Base-by-base conservation (phyloP, 192 early-diverging fungal species). In the Oehlia diaphana region DNA sequence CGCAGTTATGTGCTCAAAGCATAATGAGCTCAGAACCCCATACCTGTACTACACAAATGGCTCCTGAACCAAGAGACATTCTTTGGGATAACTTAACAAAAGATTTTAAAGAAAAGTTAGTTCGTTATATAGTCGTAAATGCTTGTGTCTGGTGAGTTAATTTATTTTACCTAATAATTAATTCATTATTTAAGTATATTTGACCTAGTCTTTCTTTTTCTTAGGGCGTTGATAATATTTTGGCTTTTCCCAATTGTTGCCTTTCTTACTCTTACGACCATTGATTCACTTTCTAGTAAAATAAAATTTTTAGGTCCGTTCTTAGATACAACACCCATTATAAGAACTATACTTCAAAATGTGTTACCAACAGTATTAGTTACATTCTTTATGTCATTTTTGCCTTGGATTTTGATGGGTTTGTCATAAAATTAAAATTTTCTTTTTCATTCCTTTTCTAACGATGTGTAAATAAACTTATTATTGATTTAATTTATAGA, bases 51-150 rank as follows among this genome's bases (percentile, higher is more conserved):
- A 90, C 88, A 16, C 78, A 70, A 35, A 74, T 87, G 77, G 90
- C 90, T 10, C 90, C 90, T 16, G 91, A 92, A 50, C 91, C 91
- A 16, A 80, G 91, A 72, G 91, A 92, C 77, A 78, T 92, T 3
- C 72, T 91, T 8, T 92, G 91, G 91, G 78, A 84, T 26, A 87
- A 86, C 68, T 79, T 92, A 72, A 84, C 81, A 9, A 70, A 80
- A 63, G 76, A 72, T 21, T 85, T 90, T 49, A 81, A 84, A 2
- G 82, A 84, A 47, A 83, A 86, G 16, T 78, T 86, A 21, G 74
- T 82, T 19, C 81, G 90, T 26, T 81, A 81, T 28, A 6, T 90
- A 8, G 68, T 89, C 2, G 88, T 88, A 3, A 85, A 84, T 37
- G 64, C 88, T 47, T 81, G 88, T 44, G 81, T 87, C 4, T 90